phyloP scores from a whole-genome alignment of 192 early-diverging fungal species.

The Backusella sp. region DNA sequence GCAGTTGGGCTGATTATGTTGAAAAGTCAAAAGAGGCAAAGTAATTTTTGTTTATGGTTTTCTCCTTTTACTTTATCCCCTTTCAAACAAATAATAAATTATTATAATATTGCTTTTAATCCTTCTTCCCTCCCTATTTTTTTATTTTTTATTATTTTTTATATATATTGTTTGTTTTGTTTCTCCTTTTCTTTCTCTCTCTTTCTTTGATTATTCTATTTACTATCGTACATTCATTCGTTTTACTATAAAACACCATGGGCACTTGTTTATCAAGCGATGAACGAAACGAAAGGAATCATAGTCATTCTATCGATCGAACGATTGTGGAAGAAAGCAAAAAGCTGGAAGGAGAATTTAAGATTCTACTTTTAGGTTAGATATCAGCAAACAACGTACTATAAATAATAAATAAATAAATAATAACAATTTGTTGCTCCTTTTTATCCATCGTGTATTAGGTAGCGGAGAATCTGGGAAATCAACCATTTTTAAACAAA shows the following conservation, averaged over 20 bases:
- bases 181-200: neutral
- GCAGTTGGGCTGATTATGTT: conserved; percentile 51
- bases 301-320: conserved; percentile 60
- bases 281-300: conserved; percentile 48
- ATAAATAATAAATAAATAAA: neutral
- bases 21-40: conserved; percentile 36
- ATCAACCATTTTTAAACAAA: conserved; percentile 96
- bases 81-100: conserved; percentile 8
- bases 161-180: neutral
- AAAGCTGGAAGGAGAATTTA: conserved; percentile 65
- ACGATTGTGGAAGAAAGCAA: conserved; percentile 62
- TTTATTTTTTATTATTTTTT: neutral
- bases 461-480: conserved; percentile 94
- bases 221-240: too few relatives aligned
- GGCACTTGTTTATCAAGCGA: conserved; percentile 68
- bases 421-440: neutral
- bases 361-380: conserved; percentile 70
- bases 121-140: neutral
- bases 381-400: neutral
- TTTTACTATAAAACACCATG: conserved; percentile 39
- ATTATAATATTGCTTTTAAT: conserved; percentile 12
- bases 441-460: conserved; percentile 20
- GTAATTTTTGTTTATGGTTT: neutral
- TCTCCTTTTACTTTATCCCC: conserved; percentile 11
- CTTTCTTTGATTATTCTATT: neutral